Evolutionary conservation across 257 asterid species (phyloP).

Genomic region (Fraxinus pennsylvanica): DNA sequence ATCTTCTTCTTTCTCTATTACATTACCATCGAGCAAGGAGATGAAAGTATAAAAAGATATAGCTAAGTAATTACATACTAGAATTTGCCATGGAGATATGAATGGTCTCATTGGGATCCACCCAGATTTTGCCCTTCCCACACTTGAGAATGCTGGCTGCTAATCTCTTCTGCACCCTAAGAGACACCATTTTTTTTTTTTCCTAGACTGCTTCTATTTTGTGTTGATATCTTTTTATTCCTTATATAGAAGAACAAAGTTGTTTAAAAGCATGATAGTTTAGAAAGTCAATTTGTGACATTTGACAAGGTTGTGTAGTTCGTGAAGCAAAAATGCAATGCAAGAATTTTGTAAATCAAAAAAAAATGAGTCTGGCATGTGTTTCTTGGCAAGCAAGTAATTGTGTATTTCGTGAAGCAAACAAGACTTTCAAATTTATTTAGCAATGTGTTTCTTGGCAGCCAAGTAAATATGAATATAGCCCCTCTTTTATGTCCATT

Average conservation of each 20-base stretch:
- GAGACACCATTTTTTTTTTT: slow-evolving; percentile 26
- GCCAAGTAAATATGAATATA: background rate
- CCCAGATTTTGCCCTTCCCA: slow-evolving; percentile 36
- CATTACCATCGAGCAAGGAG: too few species aligned
- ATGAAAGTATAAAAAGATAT: too few species aligned
- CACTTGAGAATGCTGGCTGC: slow-evolving; percentile 30
- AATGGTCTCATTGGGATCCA: slow-evolving; percentile 34
- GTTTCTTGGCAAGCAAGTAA: background rate
- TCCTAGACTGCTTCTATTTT: background rate
- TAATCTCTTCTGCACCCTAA: slow-evolving; percentile 32
- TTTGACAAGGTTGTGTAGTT: background rate
- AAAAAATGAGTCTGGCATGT: background rate
- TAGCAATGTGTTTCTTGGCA: background rate
- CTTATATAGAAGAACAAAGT: background rate
- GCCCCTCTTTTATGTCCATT: too few species aligned
- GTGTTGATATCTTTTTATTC: background rate
- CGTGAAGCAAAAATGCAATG: background rate
- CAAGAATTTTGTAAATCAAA: too few species aligned
- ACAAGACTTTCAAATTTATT: too few species aligned
- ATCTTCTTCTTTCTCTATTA: too few species aligned
- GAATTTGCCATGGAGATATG: slow-evolving; percentile 37
- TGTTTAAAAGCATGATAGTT: background rate
- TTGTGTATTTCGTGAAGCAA: too few species aligned
- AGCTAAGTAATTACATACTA: slow-evolving; percentile 14
- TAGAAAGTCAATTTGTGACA: background rate